Base-by-base conservation (phyloP, 495 filamentous ascomycete species). In the Penicillium crystallinum region DNA sequence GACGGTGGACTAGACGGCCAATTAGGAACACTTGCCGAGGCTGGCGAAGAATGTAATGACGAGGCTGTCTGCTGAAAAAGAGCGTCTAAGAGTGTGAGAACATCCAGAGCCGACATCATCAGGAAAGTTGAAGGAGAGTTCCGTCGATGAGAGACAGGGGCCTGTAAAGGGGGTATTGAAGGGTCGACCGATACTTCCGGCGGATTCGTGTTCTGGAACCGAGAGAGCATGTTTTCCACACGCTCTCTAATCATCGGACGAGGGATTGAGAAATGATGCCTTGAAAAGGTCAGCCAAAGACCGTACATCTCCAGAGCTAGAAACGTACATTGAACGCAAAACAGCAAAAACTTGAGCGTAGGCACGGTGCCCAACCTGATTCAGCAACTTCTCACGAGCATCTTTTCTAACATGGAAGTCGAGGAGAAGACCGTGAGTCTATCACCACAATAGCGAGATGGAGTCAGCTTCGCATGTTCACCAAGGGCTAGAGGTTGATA, bases 391-490 rank as follows among this genome's bases (percentile, higher is more conserved):
- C 59, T 95, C 84, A 44, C 93, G 81, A 19, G 89, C 90, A 69
- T 90, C 88, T 61, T 95, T 89, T 23, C 84, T 87, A 57, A 98
- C 90, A 68, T 96, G 88, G 62, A 95, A 88, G 54, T 93, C 90
- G 53, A 87, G 78, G 77, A 97, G 84, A 68, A 97, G 86, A 42
- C 89, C 91, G 52, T 90, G 86, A 23, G 81, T 84, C 87, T 91
- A 48, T 23, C 9, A 12, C 2, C 9, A n/a, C 40, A 23, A 47
- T 44, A 52, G 46, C 15, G 39, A 37, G 49, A 12, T 27, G 25
- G 14, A 11, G 51, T 63, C 37, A 61, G 44, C 25, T 18, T 44
- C 18, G 35, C 23, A 46, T 23, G 35, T 45, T 40, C 30, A 46
- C 37, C 12, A 23, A 27, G 39, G n/a, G 42, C 34, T 33, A 29